Base-by-base conservation (phyloP, 305 asterid genomes). In the Ruellia speciosa region DNA sequence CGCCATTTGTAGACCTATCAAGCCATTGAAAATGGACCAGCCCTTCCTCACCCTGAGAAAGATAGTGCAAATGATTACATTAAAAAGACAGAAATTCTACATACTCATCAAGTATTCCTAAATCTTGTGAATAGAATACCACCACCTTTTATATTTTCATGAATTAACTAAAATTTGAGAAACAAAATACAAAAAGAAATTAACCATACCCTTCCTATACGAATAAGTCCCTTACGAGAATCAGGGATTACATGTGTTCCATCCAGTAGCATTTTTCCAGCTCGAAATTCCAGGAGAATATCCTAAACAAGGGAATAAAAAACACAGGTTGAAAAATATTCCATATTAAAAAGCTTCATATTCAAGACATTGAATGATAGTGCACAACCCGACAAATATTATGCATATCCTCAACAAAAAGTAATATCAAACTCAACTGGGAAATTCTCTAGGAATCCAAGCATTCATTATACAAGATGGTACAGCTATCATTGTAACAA, bases 211-310 rank as follows among this genome's bases (percentile, higher is more conserved):
- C 85, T 84, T 79, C 97, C 97, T 17, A 92, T 72, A 52, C 85
- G 90, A 76, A 86, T 74, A 64, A 92, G 89, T 67, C 97, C 99
- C 84, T 84, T 88, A 31, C 96, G 96, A n/a, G 95, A 68, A 75
- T 92, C 95, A 16, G 97, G 86, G 67, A 82, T 47, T 56, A 88
- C 99, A 28, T 79, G 77, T 56, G 81, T 75, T 73, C 96, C 94
- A 40, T 86, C 86, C 87, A 84, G 60, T 55, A 66, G 81, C 99
- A 92, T 88, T 82, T 82, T 92, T 56, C 99, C 99, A 14, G 95
- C 97, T 52, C 92, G 94, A 65, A 92, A 92, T 69, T 88, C 95
- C 76, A 88, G 67, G 64, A 84, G 65, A 53, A 75, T 76, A 20
- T 82, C 89, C 99, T 92, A 79, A 59, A 41, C 59, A 72, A 58